Conservation (phyloP, 2,329 filamentous ascomycete species). For the Ceratocystis ficicola region DNA sequence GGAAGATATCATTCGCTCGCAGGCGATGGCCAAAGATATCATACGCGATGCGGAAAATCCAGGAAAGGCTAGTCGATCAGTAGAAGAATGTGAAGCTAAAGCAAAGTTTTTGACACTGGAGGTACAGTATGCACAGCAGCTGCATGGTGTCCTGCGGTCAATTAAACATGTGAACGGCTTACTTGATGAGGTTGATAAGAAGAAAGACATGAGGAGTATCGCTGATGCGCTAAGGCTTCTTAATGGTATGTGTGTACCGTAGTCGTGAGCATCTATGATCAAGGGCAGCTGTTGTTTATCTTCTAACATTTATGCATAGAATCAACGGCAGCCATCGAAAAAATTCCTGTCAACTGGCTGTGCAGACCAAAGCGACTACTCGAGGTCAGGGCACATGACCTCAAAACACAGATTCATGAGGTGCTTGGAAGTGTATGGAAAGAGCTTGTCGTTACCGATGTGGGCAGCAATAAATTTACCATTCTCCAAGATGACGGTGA, state of each 20-base stretch:
- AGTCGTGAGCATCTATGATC: neutral
- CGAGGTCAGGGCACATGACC: constrained; percentile 49
- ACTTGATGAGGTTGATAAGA: constrained; percentile 48
- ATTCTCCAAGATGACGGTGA: constrained; percentile 32
- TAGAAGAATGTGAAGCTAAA: constrained; percentile 42
- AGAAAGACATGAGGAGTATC: constrained; percentile 42
- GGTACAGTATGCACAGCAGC: constrained; percentile 46
- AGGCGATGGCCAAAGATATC: constrained; percentile 68
- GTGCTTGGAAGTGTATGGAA: constrained; percentile 61
- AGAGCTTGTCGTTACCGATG: constrained; percentile 51
- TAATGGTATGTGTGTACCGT: constrained; percentile 35
- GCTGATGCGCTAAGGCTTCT: constrained; percentile 46
- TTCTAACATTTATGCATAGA: constrained; percentile 29
- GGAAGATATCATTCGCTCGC: constrained; percentile 70
- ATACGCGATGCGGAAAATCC: constrained; percentile 60
- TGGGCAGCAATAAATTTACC: constrained; percentile 41
- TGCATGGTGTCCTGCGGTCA: constrained; percentile 39
- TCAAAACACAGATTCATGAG: constrained; percentile 54
- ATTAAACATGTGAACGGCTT: constrained; percentile 49
- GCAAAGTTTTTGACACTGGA: constrained; percentile 47
- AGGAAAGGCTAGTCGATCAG: constrained; percentile 40
- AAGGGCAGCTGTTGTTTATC: neutral
- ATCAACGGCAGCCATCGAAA: constrained; percentile 46
- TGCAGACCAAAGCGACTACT: constrained; percentile 54
- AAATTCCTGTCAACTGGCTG: constrained; percentile 48